Evolutionary conservation across 2,329 filamentous ascomycete genomes (phyloP), one percentile per base, ranked within the genome.

Genomic region (Bretziella fagacearum): DNA sequence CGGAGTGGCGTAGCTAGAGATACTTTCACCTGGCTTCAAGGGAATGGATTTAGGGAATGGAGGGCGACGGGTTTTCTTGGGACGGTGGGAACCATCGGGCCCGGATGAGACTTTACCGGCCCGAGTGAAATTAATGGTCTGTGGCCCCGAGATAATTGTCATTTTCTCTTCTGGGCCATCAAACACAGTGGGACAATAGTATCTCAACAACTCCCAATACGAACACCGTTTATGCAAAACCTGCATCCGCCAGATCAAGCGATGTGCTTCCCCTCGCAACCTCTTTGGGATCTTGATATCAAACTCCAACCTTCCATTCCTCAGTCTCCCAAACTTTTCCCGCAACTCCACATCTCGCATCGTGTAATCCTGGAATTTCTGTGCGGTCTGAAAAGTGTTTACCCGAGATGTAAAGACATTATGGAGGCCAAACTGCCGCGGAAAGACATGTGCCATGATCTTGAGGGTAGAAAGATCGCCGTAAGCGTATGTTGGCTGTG

Each of bases 371-470:
- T 84, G 83, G 56, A 89, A 79, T 22, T 72, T 73, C 55, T 89
- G 81, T 0, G 74, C 66, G 0, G 80, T 89, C 55, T 83, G 73
- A 42, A 63, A 70, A 18, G 58, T 59, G 58, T 91, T 72, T 13
- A 81, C 69, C 3, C 66, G 63, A 4, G 78, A 83, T 0, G 78
- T 85, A 58, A 96, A 95, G n/a, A 81, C 85, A 60, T 96, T 98
- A 57, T 93, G 85, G 3, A 98, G 65, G 11, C 76, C 75, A 57
- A 94, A 96, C 56, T 96, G 87, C 8, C 80, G 72, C 26, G 91
- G 91, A 55, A 98, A 98, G 1, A 98, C 78, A 60, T 96, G 89
- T 67, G 89, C 91, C 73, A 94, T 75, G 17, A 93, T 63, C 54
- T 81, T 83, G 8, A 77, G 57, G 0, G 77, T 82, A 52, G 80